Evolutionary conservation across 805 yeast species (phyloP).

Genomic region (Kuraishia hungarica): DNA sequence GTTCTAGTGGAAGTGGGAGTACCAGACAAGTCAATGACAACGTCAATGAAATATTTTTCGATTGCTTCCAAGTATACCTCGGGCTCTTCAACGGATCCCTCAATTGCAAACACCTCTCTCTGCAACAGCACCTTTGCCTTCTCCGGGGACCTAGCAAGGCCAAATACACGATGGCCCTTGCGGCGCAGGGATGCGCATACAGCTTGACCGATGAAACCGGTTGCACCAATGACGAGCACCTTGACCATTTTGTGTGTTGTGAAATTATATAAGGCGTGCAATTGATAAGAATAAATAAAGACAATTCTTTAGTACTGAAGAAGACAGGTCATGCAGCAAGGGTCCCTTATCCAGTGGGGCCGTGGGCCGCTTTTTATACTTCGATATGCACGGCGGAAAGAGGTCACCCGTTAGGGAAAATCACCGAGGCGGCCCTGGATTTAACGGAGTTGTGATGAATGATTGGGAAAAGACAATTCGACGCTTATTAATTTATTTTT

Average conservation of each 20-base stretch:
- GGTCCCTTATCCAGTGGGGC: too few species aligned
- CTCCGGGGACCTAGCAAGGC: conserved; percentile 17
- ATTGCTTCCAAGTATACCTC: neutral
- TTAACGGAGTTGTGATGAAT: too few species aligned
- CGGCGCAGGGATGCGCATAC: conserved; percentile 15
- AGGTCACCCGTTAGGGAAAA: too few species aligned
- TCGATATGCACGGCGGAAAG: too few species aligned
- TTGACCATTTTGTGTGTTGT: conserved; percentile 16
- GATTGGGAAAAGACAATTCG: too few species aligned
- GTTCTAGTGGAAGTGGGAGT: neutral
- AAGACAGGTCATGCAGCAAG: too few species aligned
- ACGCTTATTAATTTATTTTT: too few species aligned
- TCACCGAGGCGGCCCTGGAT: too few species aligned
- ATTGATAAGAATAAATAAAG: neutral
- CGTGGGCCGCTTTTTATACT: too few species aligned
- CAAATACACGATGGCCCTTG: conserved; percentile 18
- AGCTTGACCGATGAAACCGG: conserved; percentile 25
- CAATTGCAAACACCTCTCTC: neutral
- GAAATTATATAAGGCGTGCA: too few species aligned
- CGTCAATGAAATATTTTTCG: neutral
- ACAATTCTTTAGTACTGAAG: too few species aligned
- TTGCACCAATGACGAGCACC: conserved; percentile 24
- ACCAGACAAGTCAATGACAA: neutral
- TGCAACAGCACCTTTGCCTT: conserved; percentile 5
- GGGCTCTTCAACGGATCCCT: neutral